Conservation (phyloP, 441 rosid genomes). For the Aleurites moluccanus region DNA sequence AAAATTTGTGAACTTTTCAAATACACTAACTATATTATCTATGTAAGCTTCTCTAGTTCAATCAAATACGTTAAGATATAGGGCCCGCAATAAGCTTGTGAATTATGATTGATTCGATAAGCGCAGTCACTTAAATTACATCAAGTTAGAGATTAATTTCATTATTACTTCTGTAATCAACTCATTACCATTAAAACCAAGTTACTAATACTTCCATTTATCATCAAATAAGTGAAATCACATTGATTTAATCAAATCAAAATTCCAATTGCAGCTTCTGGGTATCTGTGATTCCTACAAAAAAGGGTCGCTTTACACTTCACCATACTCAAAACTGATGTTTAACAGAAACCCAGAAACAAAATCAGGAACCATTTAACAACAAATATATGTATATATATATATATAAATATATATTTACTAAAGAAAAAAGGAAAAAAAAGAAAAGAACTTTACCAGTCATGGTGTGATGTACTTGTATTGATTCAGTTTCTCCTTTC, state of each 20-base stretch:
- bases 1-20: neutral
- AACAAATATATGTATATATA: too few species aligned
- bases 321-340: neutral
- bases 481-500: slow-evolving; percentile 10
- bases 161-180: neutral
- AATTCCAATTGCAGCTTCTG: slow-evolving; percentile 14
- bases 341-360: neutral
- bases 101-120: neutral
- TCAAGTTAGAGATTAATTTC: slow-evolving; percentile 3
- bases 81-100: neutral
- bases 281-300: slow-evolving; percentile 1
- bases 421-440: neutral
- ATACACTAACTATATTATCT: neutral
- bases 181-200: neutral
- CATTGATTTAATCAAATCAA: neutral
- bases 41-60: neutral
- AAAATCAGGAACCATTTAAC: neutral
- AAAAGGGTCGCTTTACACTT: neutral
- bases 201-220: neutral
- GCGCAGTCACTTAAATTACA: neutral
- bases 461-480: slow-evolving; percentile 1
- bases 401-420: too few species aligned
- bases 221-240: slow-evolving; percentile 10
- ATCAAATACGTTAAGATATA: neutral
- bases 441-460: slow-evolving; percentile 15